Evolutionary conservation across 2,329 filamentous ascomycete genomes (phyloP).

Genomic region (Fusarium proliferatum): DNA sequence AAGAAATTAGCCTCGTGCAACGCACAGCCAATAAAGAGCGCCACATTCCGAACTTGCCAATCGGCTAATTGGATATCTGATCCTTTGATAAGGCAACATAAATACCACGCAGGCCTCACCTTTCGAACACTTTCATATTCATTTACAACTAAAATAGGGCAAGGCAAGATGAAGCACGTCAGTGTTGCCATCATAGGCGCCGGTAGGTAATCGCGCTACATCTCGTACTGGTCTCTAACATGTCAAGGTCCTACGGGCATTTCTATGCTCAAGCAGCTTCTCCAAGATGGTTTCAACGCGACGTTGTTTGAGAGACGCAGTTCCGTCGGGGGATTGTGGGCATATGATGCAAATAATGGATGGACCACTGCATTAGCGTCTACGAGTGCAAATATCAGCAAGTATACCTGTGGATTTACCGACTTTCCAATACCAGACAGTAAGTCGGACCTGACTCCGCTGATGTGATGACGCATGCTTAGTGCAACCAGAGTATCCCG

Average conservation of each 20-base stretch:
- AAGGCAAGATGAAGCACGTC: background rate
- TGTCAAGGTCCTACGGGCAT: constrained; percentile 15
- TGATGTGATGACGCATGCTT: rapidly evolving
- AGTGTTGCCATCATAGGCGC: constrained; percentile 6
- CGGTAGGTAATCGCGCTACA: background rate
- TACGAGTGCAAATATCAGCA: constrained; percentile 20
- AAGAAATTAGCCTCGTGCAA: background rate
- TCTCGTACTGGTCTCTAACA: rapidly evolving
- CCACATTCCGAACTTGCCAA: background rate
- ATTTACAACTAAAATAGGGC: background rate
- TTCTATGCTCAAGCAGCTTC: constrained; percentile 27
- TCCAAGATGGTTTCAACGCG: constrained; percentile 14
- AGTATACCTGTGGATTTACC: constrained; percentile 29
- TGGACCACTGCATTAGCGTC: constrained; percentile 12
- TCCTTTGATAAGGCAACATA: background rate
- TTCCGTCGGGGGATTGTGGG: constrained; percentile 15
- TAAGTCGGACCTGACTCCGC: rapidly evolving
- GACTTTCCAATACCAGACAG: constrained; percentile 28
- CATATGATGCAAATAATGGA: constrained; percentile 2
- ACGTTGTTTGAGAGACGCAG: constrained; percentile 6
- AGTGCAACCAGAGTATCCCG: background rate
- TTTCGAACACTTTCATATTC: rapidly evolving
- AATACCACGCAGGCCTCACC: background rate
- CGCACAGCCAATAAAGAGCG: background rate
- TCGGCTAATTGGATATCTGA: background rate